These are phyloP conservation scores for Colletotrichum salicis DNA, from an alignment of 2,329 filamentous ascomycete species.

Conservation along the genomic window DNA sequence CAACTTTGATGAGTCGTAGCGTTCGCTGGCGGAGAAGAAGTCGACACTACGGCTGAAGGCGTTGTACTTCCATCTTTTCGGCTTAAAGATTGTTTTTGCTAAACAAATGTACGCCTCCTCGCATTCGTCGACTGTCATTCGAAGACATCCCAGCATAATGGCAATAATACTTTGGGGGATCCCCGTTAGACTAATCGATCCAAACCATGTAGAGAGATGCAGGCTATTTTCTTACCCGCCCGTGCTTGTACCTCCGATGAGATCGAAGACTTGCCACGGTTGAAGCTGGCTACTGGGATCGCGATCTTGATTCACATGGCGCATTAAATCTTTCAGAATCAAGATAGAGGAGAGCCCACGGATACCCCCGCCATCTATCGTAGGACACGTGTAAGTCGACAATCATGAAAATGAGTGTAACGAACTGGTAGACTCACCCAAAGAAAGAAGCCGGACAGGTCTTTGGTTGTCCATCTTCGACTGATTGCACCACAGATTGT, in stretches of 20 bases:
- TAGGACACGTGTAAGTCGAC: neutral
- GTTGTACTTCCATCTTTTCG: conserved; percentile 35
- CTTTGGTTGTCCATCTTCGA: conserved; percentile 1
- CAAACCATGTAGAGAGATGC: neutral
- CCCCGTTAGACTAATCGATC: neutral
- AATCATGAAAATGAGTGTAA: neutral
- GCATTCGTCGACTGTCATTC: conserved; percentile 40
- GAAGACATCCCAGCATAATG: conserved; percentile 39
- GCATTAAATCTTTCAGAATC: conserved; percentile 34
- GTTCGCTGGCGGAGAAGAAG: conserved; percentile 20
- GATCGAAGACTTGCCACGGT: conserved; percentile 36
- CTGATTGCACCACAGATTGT: neutral
- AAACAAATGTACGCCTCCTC: conserved; percentile 37
- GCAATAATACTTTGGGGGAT: conserved; percentile 36
- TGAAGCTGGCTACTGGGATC: conserved; percentile 19
- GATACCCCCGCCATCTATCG: conserved; percentile 34
- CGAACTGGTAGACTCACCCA: neutral
- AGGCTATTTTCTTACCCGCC: conserved; percentile 2
- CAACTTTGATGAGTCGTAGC: conserved; percentile 31
- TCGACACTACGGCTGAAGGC: conserved; percentile 28
- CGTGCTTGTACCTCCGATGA: conserved; percentile 36
- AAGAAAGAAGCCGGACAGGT: conserved; percentile 21
- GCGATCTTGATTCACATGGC: conserved; percentile 22
- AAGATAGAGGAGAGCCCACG: conserved; percentile 31
- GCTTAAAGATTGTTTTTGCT: conserved; percentile 38